Evolutionary conservation across 306 rosid genomes (phyloP), one percentile per base, ranked within the genome.

Genomic region (Cicer judaicum): DNA sequence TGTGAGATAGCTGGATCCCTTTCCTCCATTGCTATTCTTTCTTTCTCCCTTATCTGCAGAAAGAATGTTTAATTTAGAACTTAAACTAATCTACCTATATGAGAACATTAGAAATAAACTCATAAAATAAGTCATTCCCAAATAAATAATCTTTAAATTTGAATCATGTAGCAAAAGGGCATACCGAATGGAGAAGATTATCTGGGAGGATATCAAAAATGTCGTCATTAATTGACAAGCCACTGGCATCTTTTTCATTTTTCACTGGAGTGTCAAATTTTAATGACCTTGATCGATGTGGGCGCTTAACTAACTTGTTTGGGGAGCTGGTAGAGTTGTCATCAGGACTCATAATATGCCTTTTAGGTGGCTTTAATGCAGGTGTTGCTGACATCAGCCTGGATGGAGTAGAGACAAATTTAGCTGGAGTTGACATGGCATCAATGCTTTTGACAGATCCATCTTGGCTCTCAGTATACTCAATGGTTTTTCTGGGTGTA

Each of bases 21-120:
- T 77, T 87, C 98, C 81, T 94, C 96, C 78, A 75, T 76, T 1
- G 87, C 81, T 29, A 80, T 81, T 64, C 73, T 84, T 84, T 91
- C 98, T 71, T 83, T 93, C 71, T 89, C 94, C 70, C 83, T 82
- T 57, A 93, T 85, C 98, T 93, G 91, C 84, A 79, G 69, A 70
- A 78, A 57, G 9, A 54, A 68, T 2, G 29, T 15, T 69, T 79
- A 86, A 56, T 47, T 41, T 68, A 49, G 10, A 39, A 38, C 77
- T 52, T 10, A 65, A 65, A 29, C 36, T 29, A 29, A 29, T 24
- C 9, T 48, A 57, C 38, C 12, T 8, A 52, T 1, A n/a, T 49
- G 60, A 16, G 53, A 60, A 47, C 47, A 42, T 57, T 4, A 2
- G 41, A 15, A 74, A 43, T 7, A 50, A 29, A 74, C 34, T 7